Evolutionary conservation across 2,329 filamentous ascomycete genomes (phyloP).

Genomic region (Zasmidium angulare): DNA sequence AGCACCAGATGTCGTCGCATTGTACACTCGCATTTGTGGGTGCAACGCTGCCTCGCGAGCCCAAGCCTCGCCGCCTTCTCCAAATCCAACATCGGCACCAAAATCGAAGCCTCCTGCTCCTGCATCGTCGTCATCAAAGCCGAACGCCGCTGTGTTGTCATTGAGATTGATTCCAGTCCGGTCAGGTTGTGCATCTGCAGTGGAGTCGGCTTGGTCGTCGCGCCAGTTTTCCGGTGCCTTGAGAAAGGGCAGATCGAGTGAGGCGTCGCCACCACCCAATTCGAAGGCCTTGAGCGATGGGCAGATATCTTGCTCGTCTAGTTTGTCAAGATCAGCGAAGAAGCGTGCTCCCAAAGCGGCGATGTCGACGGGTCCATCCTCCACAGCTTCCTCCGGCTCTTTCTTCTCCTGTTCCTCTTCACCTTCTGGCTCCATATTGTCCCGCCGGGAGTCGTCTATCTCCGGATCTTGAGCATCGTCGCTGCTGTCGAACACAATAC

Average conservation of each 20-base stretch:
- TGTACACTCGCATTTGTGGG: constrained; percentile 79
- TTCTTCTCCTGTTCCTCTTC: constrained; percentile 46
- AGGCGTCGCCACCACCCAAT: constrained; percentile 79
- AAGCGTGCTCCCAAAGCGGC: constrained; percentile 72
- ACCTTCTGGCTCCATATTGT: constrained; percentile 44
- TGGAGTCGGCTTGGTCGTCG: constrained; percentile 56
- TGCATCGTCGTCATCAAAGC: constrained; percentile 70
- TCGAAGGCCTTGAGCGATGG: constrained; percentile 94
- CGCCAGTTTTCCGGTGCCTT: constrained; percentile 82
- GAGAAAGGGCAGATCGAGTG: constrained; percentile 87
- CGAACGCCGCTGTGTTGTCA: constrained; percentile 49
- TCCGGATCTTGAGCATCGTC: constrained; percentile 69
- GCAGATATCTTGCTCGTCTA: constrained; percentile 89
- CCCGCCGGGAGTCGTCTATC: constrained; percentile 32
- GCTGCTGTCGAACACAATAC: constrained; percentile 98
- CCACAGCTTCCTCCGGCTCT: constrained; percentile 45
- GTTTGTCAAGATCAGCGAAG: constrained; percentile 73
- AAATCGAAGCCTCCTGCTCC: constrained; percentile 62
- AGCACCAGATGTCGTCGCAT: constrained; percentile 55
- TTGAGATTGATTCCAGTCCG: constrained; percentile 42
- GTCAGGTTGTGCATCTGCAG: constrained; percentile 58
- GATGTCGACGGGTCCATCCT: constrained; percentile 77
- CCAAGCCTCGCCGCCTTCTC: constrained; percentile 95
- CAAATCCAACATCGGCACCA: constrained; percentile 74
- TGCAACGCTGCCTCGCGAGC: constrained; percentile 84